phyloP scores from a whole-genome alignment of 179 eudicot genomes.

The Heliamphora pulchella region DNA sequence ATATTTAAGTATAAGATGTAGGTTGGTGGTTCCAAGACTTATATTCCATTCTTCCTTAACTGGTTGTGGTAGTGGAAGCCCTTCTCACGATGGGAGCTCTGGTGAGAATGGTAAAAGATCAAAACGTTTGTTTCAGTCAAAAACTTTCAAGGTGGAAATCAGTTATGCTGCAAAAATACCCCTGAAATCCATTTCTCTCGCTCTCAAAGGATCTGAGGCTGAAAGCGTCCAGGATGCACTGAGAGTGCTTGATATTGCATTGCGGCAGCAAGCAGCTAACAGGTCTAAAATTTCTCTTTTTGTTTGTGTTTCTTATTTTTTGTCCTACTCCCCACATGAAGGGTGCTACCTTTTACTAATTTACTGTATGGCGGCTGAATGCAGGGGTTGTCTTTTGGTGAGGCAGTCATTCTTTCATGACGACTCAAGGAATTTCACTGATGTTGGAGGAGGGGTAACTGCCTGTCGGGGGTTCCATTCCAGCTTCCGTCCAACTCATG shows the following conservation, averaged over 20 bases:
- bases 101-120: conserved; percentile 50
- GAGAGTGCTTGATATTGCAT: conserved; percentile 63
- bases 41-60: background rate
- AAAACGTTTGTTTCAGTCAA: conserved; percentile 44
- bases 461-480: conserved; percentile 75
- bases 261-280: conserved; percentile 73
- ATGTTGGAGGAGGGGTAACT: conserved; percentile 71
- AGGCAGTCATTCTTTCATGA: conserved; percentile 81
- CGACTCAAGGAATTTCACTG: conserved; percentile 59
- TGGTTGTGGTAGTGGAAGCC: conserved; percentile 28
- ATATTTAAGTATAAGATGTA: background rate
- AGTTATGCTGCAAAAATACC: conserved; percentile 54
- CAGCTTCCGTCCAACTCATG: conserved; percentile 63
- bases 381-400: conserved; percentile 86
- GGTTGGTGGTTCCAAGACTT: background rate
- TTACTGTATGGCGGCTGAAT: conserved; percentile 22
- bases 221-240: conserved; percentile 46
- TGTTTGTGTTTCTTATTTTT: conserved; percentile 3
- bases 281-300: conserved; percentile 29
- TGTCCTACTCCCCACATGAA: background rate
- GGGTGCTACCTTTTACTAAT: background rate
- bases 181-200: conserved; percentile 38
- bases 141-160: conserved; percentile 58
- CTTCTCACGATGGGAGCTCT: conserved; percentile 23
- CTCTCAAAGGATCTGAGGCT: conserved; percentile 40